These are phyloP conservation scores for Reticulascus tulasneorum DNA, from an alignment of 2,329 filamentous ascomycete genomes.

Conservation along the genomic window DNA sequence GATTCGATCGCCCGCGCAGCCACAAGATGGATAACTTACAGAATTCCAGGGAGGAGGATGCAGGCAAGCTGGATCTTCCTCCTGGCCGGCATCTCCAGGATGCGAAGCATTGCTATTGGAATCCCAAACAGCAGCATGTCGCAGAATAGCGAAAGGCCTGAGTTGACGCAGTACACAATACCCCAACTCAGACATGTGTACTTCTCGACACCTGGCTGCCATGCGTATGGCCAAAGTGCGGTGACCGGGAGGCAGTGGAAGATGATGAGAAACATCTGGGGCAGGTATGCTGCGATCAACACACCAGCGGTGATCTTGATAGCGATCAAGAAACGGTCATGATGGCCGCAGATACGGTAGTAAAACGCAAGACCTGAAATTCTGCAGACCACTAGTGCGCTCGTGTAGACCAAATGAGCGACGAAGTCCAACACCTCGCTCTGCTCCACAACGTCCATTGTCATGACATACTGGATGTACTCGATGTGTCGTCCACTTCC, in stretches of 20 bases:
- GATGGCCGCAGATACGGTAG: conserved; percentile 37
- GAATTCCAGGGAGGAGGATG: conserved; percentile 45
- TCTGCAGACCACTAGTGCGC: conserved; percentile 44
- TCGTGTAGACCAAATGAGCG: conserved; percentile 49
- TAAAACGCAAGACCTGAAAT: conserved; percentile 51
- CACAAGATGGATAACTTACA: conserved; percentile 28
- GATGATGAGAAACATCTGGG: conserved; percentile 45
- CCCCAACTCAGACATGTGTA: conserved; percentile 48
- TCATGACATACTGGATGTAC: conserved; percentile 43
- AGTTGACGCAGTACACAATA: conserved; percentile 48
- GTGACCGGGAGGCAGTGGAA: conserved; percentile 50
- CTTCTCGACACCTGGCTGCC: conserved; percentile 32
- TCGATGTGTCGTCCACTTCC: conserved; percentile 43
- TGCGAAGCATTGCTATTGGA: conserved; percentile 41
- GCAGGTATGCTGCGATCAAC: conserved; percentile 38
- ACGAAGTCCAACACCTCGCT: conserved; percentile 46
- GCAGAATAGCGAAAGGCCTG: conserved; percentile 42
- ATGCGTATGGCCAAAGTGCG: conserved; percentile 47
- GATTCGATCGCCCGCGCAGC: rapidly evolving
- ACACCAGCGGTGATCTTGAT: conserved; percentile 32
- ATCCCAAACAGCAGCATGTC: conserved; percentile 48
- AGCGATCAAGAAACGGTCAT: conserved; percentile 27
- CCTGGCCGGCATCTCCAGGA: conserved; percentile 37
- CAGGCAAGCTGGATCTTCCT: conserved; percentile 43
- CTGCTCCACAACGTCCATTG: conserved; percentile 31